These are phyloP conservation scores for Lentinula detonsa DNA, from an alignment of 768 basidiomycete genomes.

Conservation along the genomic window DNA sequence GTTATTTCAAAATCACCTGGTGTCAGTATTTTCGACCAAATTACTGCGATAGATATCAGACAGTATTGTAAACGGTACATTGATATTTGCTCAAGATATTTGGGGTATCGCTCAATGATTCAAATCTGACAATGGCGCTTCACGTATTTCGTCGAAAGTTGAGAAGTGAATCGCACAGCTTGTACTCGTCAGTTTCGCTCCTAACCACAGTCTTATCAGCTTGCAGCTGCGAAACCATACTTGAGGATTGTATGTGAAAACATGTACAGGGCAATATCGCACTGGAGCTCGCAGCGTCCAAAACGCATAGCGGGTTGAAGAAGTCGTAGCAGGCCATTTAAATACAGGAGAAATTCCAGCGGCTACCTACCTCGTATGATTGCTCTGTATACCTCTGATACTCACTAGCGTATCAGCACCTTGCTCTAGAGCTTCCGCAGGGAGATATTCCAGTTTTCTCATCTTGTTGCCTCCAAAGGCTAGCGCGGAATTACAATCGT, in stretches of 20 bases:
- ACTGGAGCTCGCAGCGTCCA: neutral
- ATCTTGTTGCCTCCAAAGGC: constrained; percentile 21
- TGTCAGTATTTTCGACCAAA: no score
- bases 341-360: neutral
- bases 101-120: no score
- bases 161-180: no score
- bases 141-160: no score
- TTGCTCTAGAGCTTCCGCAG: constrained; percentile 15
- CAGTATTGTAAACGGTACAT: no score
- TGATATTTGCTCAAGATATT: no score
- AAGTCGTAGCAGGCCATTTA: neutral
- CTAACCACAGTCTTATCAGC: no score
- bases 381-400: constrained; percentile 20
- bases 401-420: constrained; percentile 16
- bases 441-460: constrained; percentile 17
- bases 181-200: no score
- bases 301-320: neutral
- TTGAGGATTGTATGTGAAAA: neutral
- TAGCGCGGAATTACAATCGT: constrained; percentile 19
- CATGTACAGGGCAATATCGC: neutral
- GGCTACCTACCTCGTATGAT: constrained; percentile 20
- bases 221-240: neutral
- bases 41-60: no score
- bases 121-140: no score
- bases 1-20: no score